A percentile compares a stretch with the other conserved stretches of the same genome.
phyloP scores from a whole-genome alignment of 768 basidiomycete species.

The Russula griseocarnosa region DNA sequence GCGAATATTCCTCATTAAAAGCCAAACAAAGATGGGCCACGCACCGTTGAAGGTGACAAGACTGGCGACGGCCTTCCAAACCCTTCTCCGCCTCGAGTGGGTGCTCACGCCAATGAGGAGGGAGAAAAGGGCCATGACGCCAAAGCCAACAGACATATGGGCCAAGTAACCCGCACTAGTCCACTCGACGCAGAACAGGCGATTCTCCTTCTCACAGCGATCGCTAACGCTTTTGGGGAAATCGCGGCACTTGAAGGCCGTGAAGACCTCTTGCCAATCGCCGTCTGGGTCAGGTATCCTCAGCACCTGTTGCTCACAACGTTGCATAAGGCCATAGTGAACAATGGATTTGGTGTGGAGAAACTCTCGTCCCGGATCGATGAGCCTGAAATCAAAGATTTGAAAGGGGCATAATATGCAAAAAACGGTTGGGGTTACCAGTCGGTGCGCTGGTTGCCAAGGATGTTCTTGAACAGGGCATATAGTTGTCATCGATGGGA shows the following conservation, averaged over 20 bases:
- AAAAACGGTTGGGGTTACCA: constrained; percentile 47
- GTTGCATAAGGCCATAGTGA: constrained; percentile 55
- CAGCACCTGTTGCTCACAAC: constrained; percentile 52
- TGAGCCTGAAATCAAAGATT: constrained; percentile 34
- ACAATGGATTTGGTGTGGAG: constrained; percentile 46
- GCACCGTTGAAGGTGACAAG: constrained; percentile 60
- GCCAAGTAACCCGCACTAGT: constrained; percentile 62
- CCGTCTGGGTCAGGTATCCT: constrained; percentile 45
- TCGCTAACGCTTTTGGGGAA: constrained; percentile 57
- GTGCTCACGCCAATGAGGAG: constrained; percentile 69
- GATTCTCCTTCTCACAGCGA: constrained; percentile 50
- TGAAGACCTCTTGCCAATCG: constrained; percentile 47
- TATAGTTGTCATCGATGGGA: neutral
- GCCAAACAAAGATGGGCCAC: constrained; percentile 12
- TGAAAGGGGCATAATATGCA: neutral
- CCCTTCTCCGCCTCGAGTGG: constrained; percentile 64
- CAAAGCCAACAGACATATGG: constrained; percentile 64
- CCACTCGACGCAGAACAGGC: constrained; percentile 62
- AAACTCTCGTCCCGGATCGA: constrained; percentile 41
- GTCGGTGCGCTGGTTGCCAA: constrained; percentile 55
- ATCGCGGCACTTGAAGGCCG: constrained; percentile 55
- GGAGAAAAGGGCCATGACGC: constrained; percentile 51
- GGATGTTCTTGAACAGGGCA: constrained; percentile 44
- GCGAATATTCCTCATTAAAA: neutral
- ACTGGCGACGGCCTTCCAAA: constrained; percentile 71